Base-by-base conservation (phyloP, 768 basidiomycete genomes). In the Hericium alpestre region DNA sequence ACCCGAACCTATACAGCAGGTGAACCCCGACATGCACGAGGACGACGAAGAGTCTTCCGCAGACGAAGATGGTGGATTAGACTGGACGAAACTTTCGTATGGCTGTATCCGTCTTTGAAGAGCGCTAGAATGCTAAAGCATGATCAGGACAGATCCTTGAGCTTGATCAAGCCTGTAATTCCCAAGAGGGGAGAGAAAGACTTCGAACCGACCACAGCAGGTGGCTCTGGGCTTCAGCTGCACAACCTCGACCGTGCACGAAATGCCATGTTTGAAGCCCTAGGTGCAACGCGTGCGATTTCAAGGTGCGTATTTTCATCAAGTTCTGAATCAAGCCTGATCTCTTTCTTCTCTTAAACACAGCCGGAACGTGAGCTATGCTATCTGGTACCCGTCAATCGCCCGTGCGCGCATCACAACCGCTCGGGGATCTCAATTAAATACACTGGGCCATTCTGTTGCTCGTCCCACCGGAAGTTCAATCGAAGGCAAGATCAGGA, bases 171-270 rank as follows among this genome's bases (percentile, higher is more conserved):
- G 41, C 88, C 87, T 2, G 75, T 88, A 6, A 94, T 99, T 53
- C 96, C 96, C 6, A 94, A 90, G 69, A 82, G 96, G 25, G 96
- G 96, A 1, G 96, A 98, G 71, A 98, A 99, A 67, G 94, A 98
- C 61, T 98, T 93, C 62, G 95, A 98, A 67, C 96, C 96, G 1
- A 75, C 76, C 62, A 65, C 73, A 53, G 74, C 76, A 20, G 74
- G 73, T 9, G 88, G 86, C 6, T 86, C 90, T 11, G 81, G 80
- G 12, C 73, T 91, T 12, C 96, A 98, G 65, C 71, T 82, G 25
- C 86, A 91, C 71, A 80, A 90, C 58, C 78, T 98, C 20, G 84
- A 90, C 55, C 79, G 84, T 32, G 80, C 91, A 49, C 73, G 95
- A 55, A 73, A 78, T 51, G 96, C 95, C 2, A 91, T 98, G 87